These are phyloP conservation scores for Inga leiocalycina DNA, from an alignment of 306 rosid species.

Conservation along the genomic window DNA sequence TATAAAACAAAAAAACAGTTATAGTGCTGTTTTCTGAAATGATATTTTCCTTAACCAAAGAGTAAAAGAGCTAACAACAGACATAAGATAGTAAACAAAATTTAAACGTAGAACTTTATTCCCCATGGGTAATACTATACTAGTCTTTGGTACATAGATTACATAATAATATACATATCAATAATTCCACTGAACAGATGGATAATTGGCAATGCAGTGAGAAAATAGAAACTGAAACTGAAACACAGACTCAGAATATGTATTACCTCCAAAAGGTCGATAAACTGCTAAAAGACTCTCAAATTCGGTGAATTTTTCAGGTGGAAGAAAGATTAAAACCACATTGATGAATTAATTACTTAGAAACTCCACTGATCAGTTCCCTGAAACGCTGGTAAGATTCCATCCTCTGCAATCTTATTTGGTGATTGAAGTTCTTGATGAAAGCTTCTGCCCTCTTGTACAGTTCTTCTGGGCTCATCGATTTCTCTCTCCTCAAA, in stretches of 20 bases:
- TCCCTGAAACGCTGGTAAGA: constrained; percentile 68
- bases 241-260: not conserved
- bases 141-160: not conserved
- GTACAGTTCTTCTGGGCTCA: constrained; percentile 72
- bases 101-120: constrained; percentile 28
- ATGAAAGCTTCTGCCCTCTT: constrained; percentile 73
- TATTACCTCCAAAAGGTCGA: constrained; percentile 40
- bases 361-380: constrained; percentile 40
- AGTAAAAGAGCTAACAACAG: not conserved
- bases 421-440: constrained; percentile 57
- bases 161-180: not conserved
- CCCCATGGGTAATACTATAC: constrained; percentile 18
- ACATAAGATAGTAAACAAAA: constrained; percentile 17
- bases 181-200: constrained; percentile 18
- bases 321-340: constrained; percentile 34
- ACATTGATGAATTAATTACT: constrained; percentile 14
- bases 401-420: constrained; percentile 78
- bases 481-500: constrained; percentile 67
- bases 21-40: constrained; percentile 26
- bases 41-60: constrained; percentile 24
- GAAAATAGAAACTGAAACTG: not conserved
- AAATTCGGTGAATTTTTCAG: constrained; percentile 32
- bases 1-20: not conserved
- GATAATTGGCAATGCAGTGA: constrained; percentile 18
- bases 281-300: constrained; percentile 26